phyloP scores from a whole-genome alignment of 2,329 filamentous ascomycete genomes.

The Botrytis hyacinthi region DNA sequence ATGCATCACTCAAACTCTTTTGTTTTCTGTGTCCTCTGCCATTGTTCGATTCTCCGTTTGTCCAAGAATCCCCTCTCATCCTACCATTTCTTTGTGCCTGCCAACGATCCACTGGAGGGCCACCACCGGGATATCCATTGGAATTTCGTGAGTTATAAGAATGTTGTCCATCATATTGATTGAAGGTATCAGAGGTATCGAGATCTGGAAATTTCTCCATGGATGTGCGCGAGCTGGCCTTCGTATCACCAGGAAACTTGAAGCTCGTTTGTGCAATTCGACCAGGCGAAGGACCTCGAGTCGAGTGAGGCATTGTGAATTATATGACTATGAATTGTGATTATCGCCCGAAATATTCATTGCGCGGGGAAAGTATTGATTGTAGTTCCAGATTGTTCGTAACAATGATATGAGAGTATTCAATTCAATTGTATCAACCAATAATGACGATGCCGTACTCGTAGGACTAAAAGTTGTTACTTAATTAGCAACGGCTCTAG shows the following conservation, averaged over 20 bases:
- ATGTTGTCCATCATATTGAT: conserved; percentile 26
- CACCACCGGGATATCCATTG: conserved; percentile 35
- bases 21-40: conserved; percentile 60
- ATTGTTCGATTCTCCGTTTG: conserved; percentile 29
- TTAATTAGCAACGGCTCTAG: conserved; percentile 4
- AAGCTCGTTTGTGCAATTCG: conserved; percentile 33
- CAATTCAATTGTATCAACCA: not conserved
- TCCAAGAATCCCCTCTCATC: conserved; percentile 29
- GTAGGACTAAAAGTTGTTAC: conserved; percentile 1
- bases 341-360: conserved; percentile 14
- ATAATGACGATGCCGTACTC: conserved; percentile 5
- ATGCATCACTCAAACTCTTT: conserved; percentile 87
- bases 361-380: conserved; percentile 14
- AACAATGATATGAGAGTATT: conserved; percentile 22
- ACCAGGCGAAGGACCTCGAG: conserved; percentile 41
- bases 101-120: conserved; percentile 54
- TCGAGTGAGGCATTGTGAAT: conserved; percentile 44
- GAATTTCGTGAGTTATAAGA: conserved; percentile 25
- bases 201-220: conserved; percentile 61
- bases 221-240: conserved; percentile 32
- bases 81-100: conserved; percentile 55
- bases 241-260: conserved; percentile 36
- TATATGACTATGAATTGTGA: conserved; percentile 9
- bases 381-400: conserved; percentile 22
- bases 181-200: conserved; percentile 39